Evolutionary conservation across 306 rosid genomes (phyloP).

Genomic region (Styphnolobium japonicum): DNA sequence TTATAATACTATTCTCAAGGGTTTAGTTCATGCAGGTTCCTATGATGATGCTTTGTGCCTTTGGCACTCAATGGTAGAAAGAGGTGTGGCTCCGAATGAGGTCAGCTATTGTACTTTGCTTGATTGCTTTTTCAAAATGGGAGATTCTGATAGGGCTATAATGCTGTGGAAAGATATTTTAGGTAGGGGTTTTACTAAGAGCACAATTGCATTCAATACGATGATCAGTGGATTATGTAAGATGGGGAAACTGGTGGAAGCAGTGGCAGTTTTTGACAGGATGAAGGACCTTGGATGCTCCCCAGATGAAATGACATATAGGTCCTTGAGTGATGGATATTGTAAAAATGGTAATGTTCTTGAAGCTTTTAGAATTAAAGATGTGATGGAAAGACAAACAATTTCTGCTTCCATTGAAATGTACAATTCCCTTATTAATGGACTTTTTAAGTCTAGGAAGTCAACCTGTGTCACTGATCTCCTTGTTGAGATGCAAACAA

Average conservation of each 20-base stretch:
- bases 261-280: slow-evolving; percentile 51
- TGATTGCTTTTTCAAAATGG: slow-evolving; percentile 65
- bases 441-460: slow-evolving; percentile 59
- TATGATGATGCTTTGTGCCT: slow-evolving; percentile 54
- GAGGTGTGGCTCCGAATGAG: slow-evolving; percentile 62
- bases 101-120: slow-evolving; percentile 77
- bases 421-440: slow-evolving; percentile 79
- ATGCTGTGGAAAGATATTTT: slow-evolving; percentile 68
- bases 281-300: slow-evolving; percentile 77
- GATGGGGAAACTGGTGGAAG: slow-evolving; percentile 72
- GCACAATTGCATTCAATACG: slow-evolving; percentile 58
- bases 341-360: slow-evolving; percentile 58
- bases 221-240: slow-evolving; percentile 79
- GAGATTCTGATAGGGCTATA: slow-evolving; percentile 51
- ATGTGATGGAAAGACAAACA: slow-evolving; percentile 48
- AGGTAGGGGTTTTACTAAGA: slow-evolving; percentile 54
- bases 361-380: slow-evolving; percentile 71
- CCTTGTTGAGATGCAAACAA: slow-evolving; percentile 63
- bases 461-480: slow-evolving; percentile 42
- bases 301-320: slow-evolving; percentile 71
- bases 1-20: slow-evolving; percentile 71
- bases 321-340: slow-evolving; percentile 69
- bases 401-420: slow-evolving; percentile 61
- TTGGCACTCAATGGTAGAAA: slow-evolving; percentile 59
- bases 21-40: slow-evolving; percentile 47